A percentile compares a stretch with the other conserved stretches of the same genome.
Evolutionary conservation across 2,329 filamentous ascomycete species (phyloP).

Genomic region (Penicillium sp.): DNA sequence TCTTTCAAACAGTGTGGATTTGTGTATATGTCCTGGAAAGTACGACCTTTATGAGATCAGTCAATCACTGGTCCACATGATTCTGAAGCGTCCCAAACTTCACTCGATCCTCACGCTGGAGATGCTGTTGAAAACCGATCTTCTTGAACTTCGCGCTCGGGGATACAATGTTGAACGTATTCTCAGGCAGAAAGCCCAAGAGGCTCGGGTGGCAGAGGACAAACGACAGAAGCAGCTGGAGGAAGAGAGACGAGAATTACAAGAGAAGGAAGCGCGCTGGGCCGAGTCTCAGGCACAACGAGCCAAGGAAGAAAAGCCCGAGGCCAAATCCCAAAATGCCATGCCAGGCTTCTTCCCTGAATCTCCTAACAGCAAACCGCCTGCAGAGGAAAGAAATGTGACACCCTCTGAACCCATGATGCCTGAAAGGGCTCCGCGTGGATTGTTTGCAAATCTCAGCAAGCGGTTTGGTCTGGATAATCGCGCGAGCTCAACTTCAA

Average conservation of each 20-base stretch:
- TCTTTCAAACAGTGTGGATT: conserved; percentile 53
- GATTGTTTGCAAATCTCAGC: conserved; percentile 63
- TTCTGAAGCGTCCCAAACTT: conserved; percentile 76
- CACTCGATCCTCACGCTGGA: conserved; percentile 88
- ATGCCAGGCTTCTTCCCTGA: conserved; percentile 74
- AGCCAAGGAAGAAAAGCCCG: conserved; percentile 21
- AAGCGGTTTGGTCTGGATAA: conserved; percentile 63
- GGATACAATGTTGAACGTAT: conserved; percentile 98
- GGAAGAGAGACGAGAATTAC: conserved; percentile 63
- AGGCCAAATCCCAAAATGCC: conserved; percentile 34
- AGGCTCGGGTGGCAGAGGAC: conserved; percentile 80
- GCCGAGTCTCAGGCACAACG: conserved; percentile 39
- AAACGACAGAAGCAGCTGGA: conserved; percentile 67
- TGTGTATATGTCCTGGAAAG: conserved; percentile 69
- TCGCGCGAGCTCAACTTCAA: conserved; percentile 19
- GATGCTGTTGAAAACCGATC: conserved; percentile 77
- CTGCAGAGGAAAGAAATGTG: conserved; percentile 17
- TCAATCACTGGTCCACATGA: conserved; percentile 72
- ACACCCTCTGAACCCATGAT: conserved; percentile 17
- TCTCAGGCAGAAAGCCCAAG: conserved; percentile 76
- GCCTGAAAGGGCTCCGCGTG: conserved; percentile 45
- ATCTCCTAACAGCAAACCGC: conserved; percentile 51
- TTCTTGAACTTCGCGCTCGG: conserved; percentile 73
- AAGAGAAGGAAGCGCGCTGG: conserved; percentile 52
- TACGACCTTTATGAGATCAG: conserved; percentile 90